Evolutionary conservation across 345 rosid genomes (phyloP).

Genomic region (Euphorbia pulcherrima): DNA sequence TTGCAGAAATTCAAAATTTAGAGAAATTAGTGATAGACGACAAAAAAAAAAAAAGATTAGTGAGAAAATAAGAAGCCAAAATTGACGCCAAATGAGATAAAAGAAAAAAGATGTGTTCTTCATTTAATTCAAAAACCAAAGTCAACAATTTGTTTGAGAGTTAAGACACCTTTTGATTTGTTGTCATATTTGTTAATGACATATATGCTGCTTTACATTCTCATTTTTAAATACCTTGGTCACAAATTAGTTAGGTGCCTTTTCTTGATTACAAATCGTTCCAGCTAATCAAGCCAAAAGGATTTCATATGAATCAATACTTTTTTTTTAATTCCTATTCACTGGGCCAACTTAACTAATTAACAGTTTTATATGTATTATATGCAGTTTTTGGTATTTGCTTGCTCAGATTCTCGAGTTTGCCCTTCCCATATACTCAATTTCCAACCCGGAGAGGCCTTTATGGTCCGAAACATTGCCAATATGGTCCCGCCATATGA

Average conservation of each 20-base stretch:
- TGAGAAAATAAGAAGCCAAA: neutral
- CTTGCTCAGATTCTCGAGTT: slow-evolving; percentile 96
- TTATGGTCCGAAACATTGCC: slow-evolving; percentile 93
- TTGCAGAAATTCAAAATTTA: neutral
- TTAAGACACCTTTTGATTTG: neutral
- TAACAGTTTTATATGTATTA: slow-evolving; percentile 12
- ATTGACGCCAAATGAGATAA: neutral
- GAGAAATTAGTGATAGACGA: neutral
- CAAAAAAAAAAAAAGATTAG: neutral
- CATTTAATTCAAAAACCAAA: neutral
- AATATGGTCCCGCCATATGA: slow-evolving; percentile 88
- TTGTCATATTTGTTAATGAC: neutral
- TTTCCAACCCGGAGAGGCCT: slow-evolving; percentile 97
- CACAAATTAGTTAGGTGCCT: neutral
- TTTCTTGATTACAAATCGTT: neutral
- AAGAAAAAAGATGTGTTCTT: no score
- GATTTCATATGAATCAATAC: neutral
- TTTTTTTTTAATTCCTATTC: no score
- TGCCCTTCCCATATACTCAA: slow-evolving; percentile 86
- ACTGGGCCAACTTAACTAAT: neutral
- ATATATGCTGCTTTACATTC: neutral
- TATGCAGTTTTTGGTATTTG: slow-evolving; percentile 85
- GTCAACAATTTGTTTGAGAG: neutral
- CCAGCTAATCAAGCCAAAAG: neutral
- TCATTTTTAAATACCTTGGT: neutral